Evolutionary conservation across 2,329 filamentous ascomycete species (phyloP), one percentile per base, ranked within the genome.

Genomic region (Furcasterigmium furcatum): DNA sequence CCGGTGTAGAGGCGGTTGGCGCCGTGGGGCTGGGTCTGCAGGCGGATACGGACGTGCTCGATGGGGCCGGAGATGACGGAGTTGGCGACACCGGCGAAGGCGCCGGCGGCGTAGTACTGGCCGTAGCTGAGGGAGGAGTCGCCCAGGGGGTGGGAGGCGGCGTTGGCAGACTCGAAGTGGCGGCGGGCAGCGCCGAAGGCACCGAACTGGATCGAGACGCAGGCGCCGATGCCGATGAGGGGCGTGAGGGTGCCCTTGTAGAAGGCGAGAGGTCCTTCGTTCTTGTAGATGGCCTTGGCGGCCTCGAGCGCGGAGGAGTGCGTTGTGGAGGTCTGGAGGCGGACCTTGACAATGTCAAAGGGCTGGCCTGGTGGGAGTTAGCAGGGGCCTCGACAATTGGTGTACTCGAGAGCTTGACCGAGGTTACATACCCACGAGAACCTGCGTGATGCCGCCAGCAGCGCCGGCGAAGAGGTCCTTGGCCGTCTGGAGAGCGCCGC

Each of bases 211-310:
- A 99, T 87, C n/a, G 91, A 96, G 38, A 94, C 91, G 66, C 94
- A 99, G 56, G 94, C 94, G 56, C 94, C 94, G 62, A 99, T 97
- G 55, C 94, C 94, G 46, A 99, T 81, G 46, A 99, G 77, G 1
- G 94, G 94, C 5, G 94, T 97, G 46, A 99, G 76, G 0, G 94
- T 97, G 59, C 94, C 94, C 71, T 99, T 99, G 82, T 99, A 99
- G 75, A 99, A 99, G 46, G 94, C 94, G 12, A 88, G 71, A 3
- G 91, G 77, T 2, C 94, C 94, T 67, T 99, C 94, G 60, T 89
- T 85, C 59, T 82, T 84, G 70, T 89, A 89, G 71, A 99, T 97
- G 52, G 86, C 82, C 43, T 79, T 78, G 8, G 91, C 94, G 55
- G 88, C 89, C 58, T 89, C 78, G 39, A 95, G 69, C 44, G 94